These are phyloP conservation scores for Mycena rosella DNA, from an alignment of 768 basidiomycete species.

Conservation along the genomic window DNA sequence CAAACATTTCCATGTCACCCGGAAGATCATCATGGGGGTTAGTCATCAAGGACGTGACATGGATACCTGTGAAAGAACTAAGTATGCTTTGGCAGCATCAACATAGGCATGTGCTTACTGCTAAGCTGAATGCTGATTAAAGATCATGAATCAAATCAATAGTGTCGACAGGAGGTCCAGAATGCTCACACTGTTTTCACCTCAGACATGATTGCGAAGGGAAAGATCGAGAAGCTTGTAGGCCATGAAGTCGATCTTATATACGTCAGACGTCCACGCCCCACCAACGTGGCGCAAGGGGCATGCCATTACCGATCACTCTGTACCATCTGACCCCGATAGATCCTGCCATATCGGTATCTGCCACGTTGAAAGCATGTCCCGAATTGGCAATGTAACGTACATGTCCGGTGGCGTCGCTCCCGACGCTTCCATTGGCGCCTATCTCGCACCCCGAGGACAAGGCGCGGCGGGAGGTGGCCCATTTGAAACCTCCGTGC, in stretches of 20 bases:
- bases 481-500: no score
- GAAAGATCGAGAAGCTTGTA: slow-evolving; percentile 1
- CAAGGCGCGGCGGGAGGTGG: no score
- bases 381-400: background rate
- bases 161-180: background rate
- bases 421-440: no score
- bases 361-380: slow-evolving; percentile 8
- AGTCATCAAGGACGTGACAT: background rate
- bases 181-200: no score
- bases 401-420: slow-evolving; percentile 5
- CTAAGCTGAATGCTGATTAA: background rate
- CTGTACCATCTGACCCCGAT: background rate
- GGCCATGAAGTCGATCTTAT: slow-evolving; percentile 1
- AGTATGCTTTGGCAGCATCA: slow-evolving; percentile 1
- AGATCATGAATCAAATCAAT: background rate
- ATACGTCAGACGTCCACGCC: slow-evolving; percentile 3
- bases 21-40: background rate
- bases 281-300: background rate
- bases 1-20: no score
- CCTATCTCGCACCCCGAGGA: no score
- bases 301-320: background rate
- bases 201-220: no score
- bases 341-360: slow-evolving; percentile 6
- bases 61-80: background rate
- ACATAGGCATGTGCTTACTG: slow-evolving; percentile 4